Base-by-base conservation (phyloP, 1,284 basidiomycete species). In the Acaromyces ingoldii region DNA sequence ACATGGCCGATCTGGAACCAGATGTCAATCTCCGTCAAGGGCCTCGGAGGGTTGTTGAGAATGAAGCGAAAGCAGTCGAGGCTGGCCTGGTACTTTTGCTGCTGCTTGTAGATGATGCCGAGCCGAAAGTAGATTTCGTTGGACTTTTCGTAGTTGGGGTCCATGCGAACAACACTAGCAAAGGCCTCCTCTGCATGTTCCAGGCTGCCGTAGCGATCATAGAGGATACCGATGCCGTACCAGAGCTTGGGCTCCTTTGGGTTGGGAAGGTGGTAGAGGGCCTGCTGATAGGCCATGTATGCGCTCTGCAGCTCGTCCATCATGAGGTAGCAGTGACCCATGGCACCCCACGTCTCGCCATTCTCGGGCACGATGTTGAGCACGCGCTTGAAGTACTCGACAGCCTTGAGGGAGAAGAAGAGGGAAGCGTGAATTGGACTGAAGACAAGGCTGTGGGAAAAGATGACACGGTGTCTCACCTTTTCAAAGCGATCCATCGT, bases 1-100 rank as follows among this genome's bases (percentile, higher is more conserved):
- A 98, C 93, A 74, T 98, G 95, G 1, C 95, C 93, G 58, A 98
- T 96, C 78, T 99, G 95, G 83, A 98, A 98, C 90, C 91, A 97
- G 60, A 99, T 97, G 71, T 98, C 92, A 63, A 91, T 90, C 22
- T 42, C 40, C 13, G 93, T 93, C 30, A 98, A 84, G 0, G 95
- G 93, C 61, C 85, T 86, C 13, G 95, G 93, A 3, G 95, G 93
- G 70, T 91, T 93, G 65, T 87, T 86, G 55, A 98, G 84, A 57
- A 98, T 98, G 71, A 89, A 89, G 69, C 92, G 89, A 79, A 98
- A 98, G 52, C 64, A 68, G 38, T 65, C 63, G 30, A 64, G 49
- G 76, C 79, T 60, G 57, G 82, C 80, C 47, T 85, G 83, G 49
- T 62, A 21, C 78, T 96, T 96, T 73, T 87, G 85, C 76, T 97